These are phyloP conservation scores for Thymus mandschuricus DNA, from an alignment of 257 asterid genomes.

Conservation along the genomic window DNA sequence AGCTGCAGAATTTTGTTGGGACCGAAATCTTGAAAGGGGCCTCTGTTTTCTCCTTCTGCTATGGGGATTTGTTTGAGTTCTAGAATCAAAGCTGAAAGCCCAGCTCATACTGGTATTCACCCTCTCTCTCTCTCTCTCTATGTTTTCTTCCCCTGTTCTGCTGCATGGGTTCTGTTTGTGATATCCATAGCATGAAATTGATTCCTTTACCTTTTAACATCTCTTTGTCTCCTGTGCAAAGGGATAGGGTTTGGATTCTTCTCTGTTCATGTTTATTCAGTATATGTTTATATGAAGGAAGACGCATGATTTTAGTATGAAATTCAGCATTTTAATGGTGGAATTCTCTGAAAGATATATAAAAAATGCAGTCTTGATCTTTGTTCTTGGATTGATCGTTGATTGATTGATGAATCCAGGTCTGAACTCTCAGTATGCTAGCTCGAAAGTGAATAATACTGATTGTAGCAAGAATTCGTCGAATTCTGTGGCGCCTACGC, in stretches of 20 bases:
- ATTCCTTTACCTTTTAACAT: not conserved
- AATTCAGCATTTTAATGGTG: not conserved
- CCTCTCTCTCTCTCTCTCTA: not conserved
- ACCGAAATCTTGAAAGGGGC: constrained; percentile 8
- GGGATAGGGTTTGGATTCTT: constrained; percentile 5
- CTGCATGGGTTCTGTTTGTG: not conserved
- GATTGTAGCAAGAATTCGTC: constrained; percentile 47
- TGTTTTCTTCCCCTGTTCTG: not conserved
- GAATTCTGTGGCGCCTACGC: constrained; percentile 48
- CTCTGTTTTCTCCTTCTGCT: constrained; percentile 23
- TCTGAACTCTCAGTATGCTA: constrained; percentile 48
- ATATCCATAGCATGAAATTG: not conserved
- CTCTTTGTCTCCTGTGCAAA: constrained; percentile 3
- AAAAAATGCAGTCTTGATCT: not conserved
- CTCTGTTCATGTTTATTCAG: not conserved
- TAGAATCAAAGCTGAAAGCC: constrained; percentile 55
- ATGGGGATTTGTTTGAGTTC: constrained; percentile 77
- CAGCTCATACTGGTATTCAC: constrained; percentile 46
- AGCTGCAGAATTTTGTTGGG: constrained; percentile 35
- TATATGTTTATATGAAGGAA: not conserved
- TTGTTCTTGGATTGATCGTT: constrained; percentile 10
- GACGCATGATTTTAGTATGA: not conserved
- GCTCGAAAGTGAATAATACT: constrained; percentile 46
- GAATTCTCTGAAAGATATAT: no score
- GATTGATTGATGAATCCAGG: constrained; percentile 40